These are phyloP conservation scores for Parathielavia hyrcaniae DNA, from an alignment of 495 filamentous ascomycete species.

Conservation along the genomic window DNA sequence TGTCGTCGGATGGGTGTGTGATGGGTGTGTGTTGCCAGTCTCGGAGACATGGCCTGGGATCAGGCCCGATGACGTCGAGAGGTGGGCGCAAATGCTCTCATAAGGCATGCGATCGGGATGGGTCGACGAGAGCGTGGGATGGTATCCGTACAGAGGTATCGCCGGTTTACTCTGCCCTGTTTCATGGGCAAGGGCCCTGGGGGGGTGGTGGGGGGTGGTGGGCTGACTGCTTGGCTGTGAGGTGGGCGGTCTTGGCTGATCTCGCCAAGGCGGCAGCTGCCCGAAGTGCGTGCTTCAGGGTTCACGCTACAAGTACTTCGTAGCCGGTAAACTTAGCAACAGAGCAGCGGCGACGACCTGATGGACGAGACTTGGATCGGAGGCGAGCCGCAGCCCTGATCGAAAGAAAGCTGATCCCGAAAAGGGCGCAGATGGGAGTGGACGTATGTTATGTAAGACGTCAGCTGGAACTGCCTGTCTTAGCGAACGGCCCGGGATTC, in stretches of 20 bases:
- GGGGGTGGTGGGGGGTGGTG: background rate
- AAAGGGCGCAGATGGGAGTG: no score
- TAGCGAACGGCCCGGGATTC: background rate
- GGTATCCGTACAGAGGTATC: background rate
- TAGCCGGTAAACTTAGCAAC: background rate
- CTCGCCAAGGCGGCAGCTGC: slow-evolving; percentile 22
- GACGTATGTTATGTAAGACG: no score
- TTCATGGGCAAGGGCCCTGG: background rate
- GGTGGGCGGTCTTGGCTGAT: slow-evolving; percentile 16
- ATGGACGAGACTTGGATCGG: background rate
- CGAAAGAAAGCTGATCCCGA: no score
- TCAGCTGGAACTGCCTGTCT: no score
- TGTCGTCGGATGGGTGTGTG: slow-evolving; percentile 8
- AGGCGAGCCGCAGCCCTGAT: no score
- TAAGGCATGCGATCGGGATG: slow-evolving; percentile 5
- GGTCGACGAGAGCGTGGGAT: background rate
- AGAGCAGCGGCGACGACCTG: background rate
- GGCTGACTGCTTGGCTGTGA: background rate
- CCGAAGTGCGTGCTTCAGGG: slow-evolving; percentile 9
- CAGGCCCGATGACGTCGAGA: background rate
- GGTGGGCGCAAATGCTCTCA: slow-evolving; percentile 3
- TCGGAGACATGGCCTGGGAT: slow-evolving; percentile 19
- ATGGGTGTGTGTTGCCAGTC: background rate
- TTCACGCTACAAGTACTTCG: slow-evolving; percentile 1
- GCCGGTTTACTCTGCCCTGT: background rate